Evolutionary conservation across 2,329 filamentous ascomycete genomes (phyloP).

Genomic region (Trichoderma aggressivum): DNA sequence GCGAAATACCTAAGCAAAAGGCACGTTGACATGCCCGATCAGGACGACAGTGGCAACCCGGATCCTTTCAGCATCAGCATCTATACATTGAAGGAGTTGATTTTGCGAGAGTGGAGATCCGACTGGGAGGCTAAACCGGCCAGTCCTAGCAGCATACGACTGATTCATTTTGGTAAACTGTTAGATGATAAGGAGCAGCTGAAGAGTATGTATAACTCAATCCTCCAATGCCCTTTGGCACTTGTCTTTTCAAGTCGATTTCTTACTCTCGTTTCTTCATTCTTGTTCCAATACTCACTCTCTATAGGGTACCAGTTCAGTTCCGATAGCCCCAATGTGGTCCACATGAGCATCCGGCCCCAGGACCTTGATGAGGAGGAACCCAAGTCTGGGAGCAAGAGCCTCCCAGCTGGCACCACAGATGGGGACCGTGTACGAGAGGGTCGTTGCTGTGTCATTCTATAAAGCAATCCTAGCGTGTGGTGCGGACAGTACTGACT

Average conservation of each 20-base stretch:
- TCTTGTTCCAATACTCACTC: background rate
- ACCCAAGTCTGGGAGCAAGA: slow-evolving; percentile 62
- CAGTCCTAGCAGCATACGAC: slow-evolving; percentile 81
- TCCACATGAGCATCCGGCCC: slow-evolving; percentile 92
- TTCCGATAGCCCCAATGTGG: slow-evolving; percentile 71
- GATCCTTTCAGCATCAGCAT: slow-evolving; percentile 90
- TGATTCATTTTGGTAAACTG: slow-evolving; percentile 90
- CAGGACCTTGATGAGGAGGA: slow-evolving; percentile 82
- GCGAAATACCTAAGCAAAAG: slow-evolving; percentile 80
- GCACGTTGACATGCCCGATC: slow-evolving; percentile 70
- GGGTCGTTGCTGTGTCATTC: slow-evolving; percentile 48
- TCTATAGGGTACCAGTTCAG: slow-evolving; percentile 73
- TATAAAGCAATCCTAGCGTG: slow-evolving; percentile 34
- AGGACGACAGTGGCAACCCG: slow-evolving; percentile 54
- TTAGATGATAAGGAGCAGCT: slow-evolving; percentile 83
- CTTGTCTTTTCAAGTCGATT: background rate
- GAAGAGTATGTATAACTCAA: slow-evolving; percentile 61
- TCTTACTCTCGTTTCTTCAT: background rate
- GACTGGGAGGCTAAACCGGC: slow-evolving; percentile 88
- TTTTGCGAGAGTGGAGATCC: slow-evolving; percentile 86
- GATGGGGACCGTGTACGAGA: slow-evolving; percentile 41
- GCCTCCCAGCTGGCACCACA: slow-evolving; percentile 39
- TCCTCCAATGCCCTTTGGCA: background rate
- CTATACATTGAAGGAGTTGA: slow-evolving; percentile 91
- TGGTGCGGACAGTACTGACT: background rate